Conservation (phyloP, 345 rosid species). For the Eutrema heterophyllum region DNA sequence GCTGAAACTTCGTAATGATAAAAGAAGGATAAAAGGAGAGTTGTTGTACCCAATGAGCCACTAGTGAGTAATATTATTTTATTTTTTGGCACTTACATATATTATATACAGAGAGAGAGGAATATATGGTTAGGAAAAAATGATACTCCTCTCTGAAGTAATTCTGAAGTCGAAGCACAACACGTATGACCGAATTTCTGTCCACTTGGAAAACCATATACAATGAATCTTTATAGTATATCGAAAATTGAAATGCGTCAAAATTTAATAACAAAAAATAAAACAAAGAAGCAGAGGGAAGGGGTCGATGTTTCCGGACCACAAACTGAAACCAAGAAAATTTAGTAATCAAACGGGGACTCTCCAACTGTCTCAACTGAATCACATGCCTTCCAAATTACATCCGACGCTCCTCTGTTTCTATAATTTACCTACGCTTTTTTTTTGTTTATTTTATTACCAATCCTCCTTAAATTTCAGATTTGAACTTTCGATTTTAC, state of each 20-base stretch:
- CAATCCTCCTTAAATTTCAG: background rate
- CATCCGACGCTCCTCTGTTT: conserved; percentile 1
- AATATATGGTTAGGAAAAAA: background rate
- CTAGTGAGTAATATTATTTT: background rate
- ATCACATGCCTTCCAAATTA: conserved; percentile 7
- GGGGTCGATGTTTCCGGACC: conserved; percentile 37
- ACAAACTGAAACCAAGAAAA: conserved; percentile 20
- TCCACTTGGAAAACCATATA: conserved; percentile 23
- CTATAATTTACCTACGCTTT: background rate
- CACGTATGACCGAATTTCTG: conserved; percentile 18
- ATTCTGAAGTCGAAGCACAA: background rate
- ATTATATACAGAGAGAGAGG: background rate
- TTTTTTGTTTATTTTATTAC: background rate
- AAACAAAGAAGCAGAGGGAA: conserved; percentile 28
- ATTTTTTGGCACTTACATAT: background rate
- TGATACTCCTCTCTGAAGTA: background rate
- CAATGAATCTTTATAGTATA: conserved; percentile 16
- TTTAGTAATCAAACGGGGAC: conserved; percentile 8
- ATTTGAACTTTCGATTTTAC: background rate
- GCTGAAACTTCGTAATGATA: conserved; percentile 24
- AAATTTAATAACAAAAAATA: background rate
- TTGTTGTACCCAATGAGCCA: conserved; percentile 28
- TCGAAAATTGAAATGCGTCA: background rate
- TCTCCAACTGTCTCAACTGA: conserved; percentile 30
- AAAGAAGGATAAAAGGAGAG: conserved; percentile 17